phyloP scores from a whole-genome alignment of 2,329 filamentous ascomycete species.

The Apiospora saccharicola region DNA sequence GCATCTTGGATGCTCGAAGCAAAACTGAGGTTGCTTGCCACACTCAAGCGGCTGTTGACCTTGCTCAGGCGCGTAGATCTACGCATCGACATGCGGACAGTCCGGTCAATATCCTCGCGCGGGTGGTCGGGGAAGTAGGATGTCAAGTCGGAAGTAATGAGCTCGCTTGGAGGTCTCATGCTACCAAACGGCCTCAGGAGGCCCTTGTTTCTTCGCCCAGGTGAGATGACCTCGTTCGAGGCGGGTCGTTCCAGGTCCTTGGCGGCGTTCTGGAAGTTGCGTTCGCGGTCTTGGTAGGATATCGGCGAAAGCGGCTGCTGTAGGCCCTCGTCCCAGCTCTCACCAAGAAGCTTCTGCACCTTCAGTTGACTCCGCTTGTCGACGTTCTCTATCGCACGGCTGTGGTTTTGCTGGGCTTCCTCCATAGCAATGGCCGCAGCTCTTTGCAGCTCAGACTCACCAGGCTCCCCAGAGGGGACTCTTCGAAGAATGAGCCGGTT shows the following conservation, averaged over 20 bases:
- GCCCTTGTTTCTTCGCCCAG: slow-evolving; percentile 48
- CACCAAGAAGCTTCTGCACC: slow-evolving; percentile 87
- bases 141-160: slow-evolving; percentile 94
- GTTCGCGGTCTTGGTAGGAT: slow-evolving; percentile 73
- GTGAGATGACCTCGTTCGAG: slow-evolving; percentile 54
- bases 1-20: slow-evolving; percentile 92
- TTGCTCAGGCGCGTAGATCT: slow-evolving; percentile 90
- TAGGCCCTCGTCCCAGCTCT: slow-evolving; percentile 80
- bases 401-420: slow-evolving; percentile 79
- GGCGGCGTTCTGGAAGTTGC: slow-evolving; percentile 67
- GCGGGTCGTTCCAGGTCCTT: slow-evolving; percentile 65
- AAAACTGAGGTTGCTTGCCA: slow-evolving; percentile 91
- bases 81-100: slow-evolving; percentile 89
- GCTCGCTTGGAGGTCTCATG: slow-evolving; percentile 90
- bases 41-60: slow-evolving; percentile 90
- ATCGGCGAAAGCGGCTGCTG: slow-evolving; percentile 88
- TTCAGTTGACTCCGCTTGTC: slow-evolving; percentile 86
- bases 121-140: slow-evolving; percentile 98
- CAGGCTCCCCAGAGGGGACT: slow-evolving; percentile 90
- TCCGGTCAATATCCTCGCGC: slow-evolving; percentile 93
- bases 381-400: slow-evolving; percentile 65
- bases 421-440: slow-evolving; percentile 90
- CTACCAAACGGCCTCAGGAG: slow-evolving; percentile 86
- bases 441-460: slow-evolving; percentile 83
- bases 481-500: slow-evolving; percentile 90